A percentile compares a stretch with the other conserved stretches of the same genome.
phyloP scores from a whole-genome alignment of 1,284 basidiomycete species.

The Naganishia albida region DNA sequence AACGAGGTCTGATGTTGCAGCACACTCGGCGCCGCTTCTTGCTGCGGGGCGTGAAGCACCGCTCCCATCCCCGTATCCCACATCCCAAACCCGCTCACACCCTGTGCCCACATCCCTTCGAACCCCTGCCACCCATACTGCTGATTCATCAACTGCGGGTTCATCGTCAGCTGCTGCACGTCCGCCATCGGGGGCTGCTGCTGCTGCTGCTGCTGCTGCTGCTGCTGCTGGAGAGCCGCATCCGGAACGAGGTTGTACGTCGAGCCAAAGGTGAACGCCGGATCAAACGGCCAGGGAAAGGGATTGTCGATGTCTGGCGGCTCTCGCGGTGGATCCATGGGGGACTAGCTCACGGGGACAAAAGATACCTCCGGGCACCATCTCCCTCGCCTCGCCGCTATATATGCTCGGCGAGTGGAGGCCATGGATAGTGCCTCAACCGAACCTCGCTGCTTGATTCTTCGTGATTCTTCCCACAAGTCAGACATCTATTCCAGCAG shows the following conservation, averaged over 20 bases:
- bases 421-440: no score
- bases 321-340: no score
- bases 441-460: no score
- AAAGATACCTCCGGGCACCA: no score
- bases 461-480: no score
- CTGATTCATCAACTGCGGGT: constrained; percentile 11
- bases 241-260: no score
- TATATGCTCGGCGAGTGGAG: no score
- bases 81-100: neutral
- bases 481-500: no score
- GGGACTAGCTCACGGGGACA: no score
- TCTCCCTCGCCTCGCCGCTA: no score
- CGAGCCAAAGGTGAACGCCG: neutral
- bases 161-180: neutral
- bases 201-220: neutral
- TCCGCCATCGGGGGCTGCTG: neutral
- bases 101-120: neutral
- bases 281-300: neutral
- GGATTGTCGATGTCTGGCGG: neutral
- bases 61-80: neutral
- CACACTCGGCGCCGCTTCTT: constrained; percentile 1
- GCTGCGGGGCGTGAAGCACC: neutral
- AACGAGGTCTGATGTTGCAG: neutral
- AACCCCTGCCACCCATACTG: constrained; percentile 1
- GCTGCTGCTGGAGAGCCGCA: neutral